These are phyloP conservation scores for Saitozyma sp. DNA, from an alignment of 768 basidiomycete genomes.

Conservation along the genomic window DNA sequence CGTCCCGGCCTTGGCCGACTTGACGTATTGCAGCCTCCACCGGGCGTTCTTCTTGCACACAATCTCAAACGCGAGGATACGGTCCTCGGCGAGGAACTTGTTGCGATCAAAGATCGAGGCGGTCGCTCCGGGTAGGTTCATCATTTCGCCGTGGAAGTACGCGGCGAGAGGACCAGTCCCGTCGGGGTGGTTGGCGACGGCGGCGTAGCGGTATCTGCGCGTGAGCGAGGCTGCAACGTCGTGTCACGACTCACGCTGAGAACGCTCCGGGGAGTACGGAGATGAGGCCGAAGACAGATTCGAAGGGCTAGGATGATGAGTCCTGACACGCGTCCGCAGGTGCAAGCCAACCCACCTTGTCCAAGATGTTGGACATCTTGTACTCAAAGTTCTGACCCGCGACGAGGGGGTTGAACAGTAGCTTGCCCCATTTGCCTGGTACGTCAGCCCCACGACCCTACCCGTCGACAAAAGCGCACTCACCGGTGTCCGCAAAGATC, in stretches of 20 bases:
- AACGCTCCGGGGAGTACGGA: constrained; percentile 48
- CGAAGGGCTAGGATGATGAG: constrained; percentile 25
- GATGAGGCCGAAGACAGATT: constrained; percentile 47
- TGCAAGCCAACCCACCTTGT: constrained; percentile 16
- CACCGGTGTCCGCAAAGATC: constrained; percentile 15
- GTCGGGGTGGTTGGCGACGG: constrained; percentile 44
- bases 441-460: too few relatives aligned
- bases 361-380: constrained; percentile 49
- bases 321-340: not conserved
- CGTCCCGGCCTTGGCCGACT: constrained; percentile 48
- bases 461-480: not conserved
- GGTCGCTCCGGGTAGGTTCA: constrained; percentile 43
- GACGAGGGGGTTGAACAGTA: constrained; percentile 45
- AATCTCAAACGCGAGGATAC: constrained; percentile 37
- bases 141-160: constrained; percentile 49
- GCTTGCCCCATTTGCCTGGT: constrained; percentile 39
- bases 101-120: constrained; percentile 63
- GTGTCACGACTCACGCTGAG: constrained; percentile 17
- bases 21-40: constrained; percentile 51
- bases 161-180: constrained; percentile 45
- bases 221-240: too few relatives aligned
- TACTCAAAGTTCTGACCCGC: constrained; percentile 50
- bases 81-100: constrained; percentile 62
- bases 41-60: constrained; percentile 42
- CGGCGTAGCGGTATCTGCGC: constrained; percentile 38